Percentiles rank a stretch among this genome's conserved stretches.
Evolutionary conservation across 768 basidiomycete genomes (phyloP).

Genomic region (Suillus discolor): DNA sequence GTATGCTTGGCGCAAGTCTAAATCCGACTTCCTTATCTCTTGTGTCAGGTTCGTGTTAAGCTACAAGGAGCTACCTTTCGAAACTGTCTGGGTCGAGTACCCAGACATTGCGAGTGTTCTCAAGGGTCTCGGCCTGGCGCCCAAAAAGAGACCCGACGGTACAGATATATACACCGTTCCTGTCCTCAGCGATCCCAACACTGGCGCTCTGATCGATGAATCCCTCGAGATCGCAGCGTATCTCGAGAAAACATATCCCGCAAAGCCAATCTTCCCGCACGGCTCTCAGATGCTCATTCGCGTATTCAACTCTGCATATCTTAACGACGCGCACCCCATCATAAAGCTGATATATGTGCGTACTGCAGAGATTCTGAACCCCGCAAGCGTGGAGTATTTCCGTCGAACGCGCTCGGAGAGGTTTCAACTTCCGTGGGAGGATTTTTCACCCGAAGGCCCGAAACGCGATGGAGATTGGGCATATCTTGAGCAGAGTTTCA

Average conservation of each 20-base stretch:
- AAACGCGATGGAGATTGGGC: conserved; percentile 37
- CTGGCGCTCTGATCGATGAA: conserved; percentile 38
- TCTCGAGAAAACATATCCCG: conserved; percentile 48
- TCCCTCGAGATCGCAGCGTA: conserved; percentile 48
- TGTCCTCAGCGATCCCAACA: conserved; percentile 45
- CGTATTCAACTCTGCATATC: conserved; percentile 36
- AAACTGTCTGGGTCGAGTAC: conserved; percentile 54
- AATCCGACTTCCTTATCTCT: not conserved
- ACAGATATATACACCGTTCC: conserved; percentile 45
- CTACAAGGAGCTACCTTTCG: conserved; percentile 40
- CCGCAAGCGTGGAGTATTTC: conserved; percentile 39
- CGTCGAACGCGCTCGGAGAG: conserved; percentile 30
- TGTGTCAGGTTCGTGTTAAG: conserved; percentile 30
- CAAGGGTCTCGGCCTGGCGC: conserved; percentile 28
- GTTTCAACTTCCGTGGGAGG: conserved; percentile 7
- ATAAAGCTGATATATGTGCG: conserved; percentile 23
- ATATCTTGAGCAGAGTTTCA: conserved; percentile 36
- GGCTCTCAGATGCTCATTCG: conserved; percentile 40
- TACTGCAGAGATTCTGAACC: conserved; percentile 25
- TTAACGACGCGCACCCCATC: conserved; percentile 14
- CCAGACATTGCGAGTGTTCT: conserved; percentile 44
- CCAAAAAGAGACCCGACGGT: conserved; percentile 16
- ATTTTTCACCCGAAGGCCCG: conserved; percentile 35
- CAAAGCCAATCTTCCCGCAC: conserved; percentile 13
- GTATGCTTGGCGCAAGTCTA: not conserved